Conservation (phyloP, 768 basidiomycete species). For the Boletus coccyginus region DNA sequence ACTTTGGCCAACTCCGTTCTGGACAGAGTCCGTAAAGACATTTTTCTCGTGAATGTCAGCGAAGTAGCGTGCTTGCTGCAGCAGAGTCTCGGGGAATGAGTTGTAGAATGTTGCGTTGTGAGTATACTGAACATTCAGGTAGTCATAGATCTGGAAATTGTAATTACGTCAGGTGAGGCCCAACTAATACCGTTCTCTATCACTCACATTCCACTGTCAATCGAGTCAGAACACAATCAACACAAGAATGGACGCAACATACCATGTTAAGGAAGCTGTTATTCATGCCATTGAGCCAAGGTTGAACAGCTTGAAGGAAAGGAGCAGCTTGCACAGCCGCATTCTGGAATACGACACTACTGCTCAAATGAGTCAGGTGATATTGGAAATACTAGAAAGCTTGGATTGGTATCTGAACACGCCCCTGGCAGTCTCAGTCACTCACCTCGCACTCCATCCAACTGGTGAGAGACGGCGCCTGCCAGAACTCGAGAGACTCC, state of each 20-base stretch:
- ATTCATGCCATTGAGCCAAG: constrained; percentile 66
- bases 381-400: constrained; percentile 25
- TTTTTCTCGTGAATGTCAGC: constrained; percentile 77
- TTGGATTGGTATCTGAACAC: not conserved
- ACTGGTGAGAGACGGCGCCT: constrained; percentile 66
- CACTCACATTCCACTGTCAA: constrained; percentile 69
- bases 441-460: constrained; percentile 63
- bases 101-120: constrained; percentile 81
- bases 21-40: constrained; percentile 62
- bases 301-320: constrained; percentile 63
- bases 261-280: constrained; percentile 66
- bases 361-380: constrained; percentile 25
- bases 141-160: constrained; percentile 63
- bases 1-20: constrained; percentile 74
- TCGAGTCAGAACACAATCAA: constrained; percentile 7
- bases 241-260: constrained; percentile 26
- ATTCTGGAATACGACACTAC: constrained; percentile 44
- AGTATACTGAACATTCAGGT: constrained; percentile 66
- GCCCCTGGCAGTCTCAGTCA: not conserved
- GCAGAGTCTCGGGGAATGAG: constrained; percentile 64
- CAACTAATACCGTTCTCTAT: not conserved
- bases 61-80: constrained; percentile 68
- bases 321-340: constrained; percentile 52
- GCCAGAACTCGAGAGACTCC: constrained; percentile 54
- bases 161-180: not conserved